Evolutionary conservation across 805 yeast genomes (phyloP).

Genomic region (Lipomyces spencermartinsiae): DNA sequence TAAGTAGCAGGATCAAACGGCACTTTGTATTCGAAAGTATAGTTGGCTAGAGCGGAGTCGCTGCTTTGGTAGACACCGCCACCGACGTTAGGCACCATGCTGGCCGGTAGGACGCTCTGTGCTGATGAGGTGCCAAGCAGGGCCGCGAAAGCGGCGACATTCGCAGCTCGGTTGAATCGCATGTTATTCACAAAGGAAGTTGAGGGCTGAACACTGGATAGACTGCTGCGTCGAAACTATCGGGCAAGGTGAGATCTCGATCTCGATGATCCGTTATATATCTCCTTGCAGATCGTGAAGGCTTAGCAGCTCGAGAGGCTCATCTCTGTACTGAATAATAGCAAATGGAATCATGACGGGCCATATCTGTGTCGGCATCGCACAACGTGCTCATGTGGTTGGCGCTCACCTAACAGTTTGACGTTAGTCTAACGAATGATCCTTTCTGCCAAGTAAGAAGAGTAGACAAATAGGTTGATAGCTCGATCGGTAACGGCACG

Average conservation of each 20-base stretch:
- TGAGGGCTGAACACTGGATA: not conserved
- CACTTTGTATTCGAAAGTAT: not conserved
- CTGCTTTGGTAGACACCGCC: not conserved
- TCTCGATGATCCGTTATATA: not conserved
- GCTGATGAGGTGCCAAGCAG: not conserved
- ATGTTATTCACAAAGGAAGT: not conserved
- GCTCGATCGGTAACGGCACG: not conserved
- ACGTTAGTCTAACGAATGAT: not conserved
- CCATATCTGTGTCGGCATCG: too few relatives aligned
- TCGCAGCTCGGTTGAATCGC: not conserved
- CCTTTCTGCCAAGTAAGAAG: not conserved
- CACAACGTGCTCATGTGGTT: slow-evolving; percentile 5
- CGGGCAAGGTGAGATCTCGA: not conserved
- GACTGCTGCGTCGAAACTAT: not conserved
- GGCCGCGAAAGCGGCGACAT: not conserved
- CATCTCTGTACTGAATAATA: not conserved
- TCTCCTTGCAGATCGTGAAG: not conserved
- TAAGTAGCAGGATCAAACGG: not conserved
- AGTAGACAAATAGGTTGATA: not conserved
- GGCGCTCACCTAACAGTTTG: slow-evolving; percentile 3
- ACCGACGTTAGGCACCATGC: not conserved
- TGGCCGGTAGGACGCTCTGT: not conserved
- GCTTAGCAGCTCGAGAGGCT: not conserved
- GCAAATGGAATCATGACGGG: not conserved
- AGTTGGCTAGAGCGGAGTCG: not conserved